A percentile compares a stretch with the other conserved stretches of the same genome.
phyloP scores from a whole-genome alignment of 1,284 basidiomycete genomes.

The Ceratobasidium sp. region DNA sequence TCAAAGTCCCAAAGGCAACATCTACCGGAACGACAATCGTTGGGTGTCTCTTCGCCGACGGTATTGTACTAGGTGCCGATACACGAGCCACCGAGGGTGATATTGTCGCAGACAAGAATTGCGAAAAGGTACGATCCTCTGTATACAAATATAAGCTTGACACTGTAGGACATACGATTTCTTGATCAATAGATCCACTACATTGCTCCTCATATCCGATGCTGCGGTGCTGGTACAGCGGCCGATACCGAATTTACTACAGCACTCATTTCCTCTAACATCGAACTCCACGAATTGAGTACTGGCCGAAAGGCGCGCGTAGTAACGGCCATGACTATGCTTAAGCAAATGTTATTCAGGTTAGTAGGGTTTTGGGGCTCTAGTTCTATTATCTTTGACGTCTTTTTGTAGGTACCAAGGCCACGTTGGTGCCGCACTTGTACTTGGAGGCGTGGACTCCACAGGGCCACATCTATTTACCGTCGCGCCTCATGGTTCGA shows the following conservation, averaged over 20 bases:
- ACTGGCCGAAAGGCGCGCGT: slow-evolving; percentile 88
- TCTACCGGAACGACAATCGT: slow-evolving; percentile 98
- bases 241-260: slow-evolving; percentile 98
- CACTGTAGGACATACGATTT: not conserved
- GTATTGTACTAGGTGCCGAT: slow-evolving; percentile 95
- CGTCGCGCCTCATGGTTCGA: slow-evolving; percentile 95
- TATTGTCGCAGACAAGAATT: slow-evolving; percentile 99
- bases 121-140: slow-evolving; percentile 81
- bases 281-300: slow-evolving; percentile 85
- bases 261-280: slow-evolving; percentile 90
- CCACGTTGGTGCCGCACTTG: slow-evolving; percentile 92
- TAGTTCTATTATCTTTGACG: not conserved
- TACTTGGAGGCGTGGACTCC: slow-evolving; percentile 94
- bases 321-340: slow-evolving; percentile 98
- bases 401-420: slow-evolving; percentile 78
- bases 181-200: slow-evolving; percentile 82
- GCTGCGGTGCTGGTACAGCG: slow-evolving; percentile 98
- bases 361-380: slow-evolving; percentile 51
- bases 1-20: slow-evolving; percentile 80
- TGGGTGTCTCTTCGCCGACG: slow-evolving; percentile 93
- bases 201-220: slow-evolving; percentile 91
- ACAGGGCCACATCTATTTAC: slow-evolving; percentile 97
- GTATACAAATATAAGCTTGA: slow-evolving; percentile 2
- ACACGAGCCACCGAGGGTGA: slow-evolving; percentile 93
- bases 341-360: slow-evolving; percentile 87